phyloP scores from a whole-genome alignment of 345 rosid species.

The Orychophragmus violaceus region DNA sequence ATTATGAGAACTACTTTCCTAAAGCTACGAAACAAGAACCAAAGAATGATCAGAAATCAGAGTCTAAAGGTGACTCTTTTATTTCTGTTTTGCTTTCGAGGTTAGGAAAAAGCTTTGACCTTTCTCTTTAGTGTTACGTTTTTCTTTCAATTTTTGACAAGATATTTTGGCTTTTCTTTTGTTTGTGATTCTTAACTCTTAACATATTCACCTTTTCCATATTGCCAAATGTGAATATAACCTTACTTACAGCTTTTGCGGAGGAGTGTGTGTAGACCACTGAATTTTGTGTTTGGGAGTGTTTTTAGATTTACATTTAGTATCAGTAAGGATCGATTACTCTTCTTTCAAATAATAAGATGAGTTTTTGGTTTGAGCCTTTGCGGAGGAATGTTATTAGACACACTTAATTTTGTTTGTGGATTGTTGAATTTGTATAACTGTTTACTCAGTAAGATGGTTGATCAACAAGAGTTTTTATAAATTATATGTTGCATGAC shows the following conservation, averaged over 20 bases:
- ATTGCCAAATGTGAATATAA: no score
- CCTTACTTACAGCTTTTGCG: no score
- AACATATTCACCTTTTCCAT: not conserved
- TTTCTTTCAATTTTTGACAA: no score
- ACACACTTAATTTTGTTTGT: not conserved
- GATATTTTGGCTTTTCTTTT: not conserved
- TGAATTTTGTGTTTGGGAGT: not conserved
- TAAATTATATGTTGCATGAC: not conserved
- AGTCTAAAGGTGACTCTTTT: no score
- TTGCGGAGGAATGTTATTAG: not conserved
- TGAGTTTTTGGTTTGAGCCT: not conserved
- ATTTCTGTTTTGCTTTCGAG: no score
- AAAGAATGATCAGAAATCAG: no score
- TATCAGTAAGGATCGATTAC: not conserved
- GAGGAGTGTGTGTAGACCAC: no score
- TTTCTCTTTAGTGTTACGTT: no score
- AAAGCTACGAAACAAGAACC: no score
- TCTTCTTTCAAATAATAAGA: not conserved
- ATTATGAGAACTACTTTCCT: constrained; percentile 42
- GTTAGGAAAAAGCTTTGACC: not conserved
- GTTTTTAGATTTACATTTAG: not conserved
- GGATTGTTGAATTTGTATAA: not conserved
- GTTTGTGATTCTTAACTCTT: not conserved
- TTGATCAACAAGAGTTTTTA: not conserved
- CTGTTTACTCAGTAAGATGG: not conserved